A percentile compares a stretch with the other conserved stretches of the same genome.
Conservation (phyloP, 1,284 basidiomycete genomes). For the Trametes pubescens region DNA sequence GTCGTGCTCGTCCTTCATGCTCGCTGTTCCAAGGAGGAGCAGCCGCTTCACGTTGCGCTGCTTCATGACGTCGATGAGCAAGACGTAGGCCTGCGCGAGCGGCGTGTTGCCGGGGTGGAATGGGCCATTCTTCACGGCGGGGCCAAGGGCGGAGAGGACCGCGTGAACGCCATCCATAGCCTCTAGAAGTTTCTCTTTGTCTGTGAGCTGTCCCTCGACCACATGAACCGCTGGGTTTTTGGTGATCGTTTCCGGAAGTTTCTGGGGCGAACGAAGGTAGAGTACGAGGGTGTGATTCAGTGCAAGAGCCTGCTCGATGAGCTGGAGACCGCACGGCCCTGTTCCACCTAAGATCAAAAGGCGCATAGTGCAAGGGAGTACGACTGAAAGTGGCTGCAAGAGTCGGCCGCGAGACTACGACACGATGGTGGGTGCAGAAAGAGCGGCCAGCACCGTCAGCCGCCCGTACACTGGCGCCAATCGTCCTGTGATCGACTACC, state of each 20-base stretch:
- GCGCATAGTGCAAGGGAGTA: constrained; percentile 32
- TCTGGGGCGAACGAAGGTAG: constrained; percentile 68
- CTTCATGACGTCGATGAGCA: constrained; percentile 63
- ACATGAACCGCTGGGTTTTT: constrained; percentile 54
- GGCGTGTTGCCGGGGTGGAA: constrained; percentile 59
- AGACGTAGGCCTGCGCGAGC: constrained; percentile 63
- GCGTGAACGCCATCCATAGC: constrained; percentile 66
- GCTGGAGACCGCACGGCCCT: constrained; percentile 61
- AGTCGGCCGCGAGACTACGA: background rate
- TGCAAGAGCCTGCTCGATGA: constrained; percentile 61
- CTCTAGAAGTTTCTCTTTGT: constrained; percentile 53
- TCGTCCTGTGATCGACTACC: background rate
- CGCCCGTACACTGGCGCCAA: background rate
- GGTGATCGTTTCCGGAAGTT: constrained; percentile 60
- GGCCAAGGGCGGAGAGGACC: constrained; percentile 73
- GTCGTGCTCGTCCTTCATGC: constrained; percentile 67
- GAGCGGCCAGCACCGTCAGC: background rate
- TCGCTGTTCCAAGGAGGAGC: constrained; percentile 70
- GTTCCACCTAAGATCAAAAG: constrained; percentile 60
- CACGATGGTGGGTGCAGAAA: background rate
- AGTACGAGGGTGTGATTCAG: constrained; percentile 58
- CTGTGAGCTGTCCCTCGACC: constrained; percentile 62
- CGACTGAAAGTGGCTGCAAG: background rate
- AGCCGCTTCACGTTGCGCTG: constrained; percentile 60
- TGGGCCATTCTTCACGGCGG: constrained; percentile 46